A percentile compares a stretch with the other conserved stretches of the same genome.
These are phyloP conservation scores for Betula pendula DNA, from an alignment of 306 rosid species.

Conservation along the genomic window DNA sequence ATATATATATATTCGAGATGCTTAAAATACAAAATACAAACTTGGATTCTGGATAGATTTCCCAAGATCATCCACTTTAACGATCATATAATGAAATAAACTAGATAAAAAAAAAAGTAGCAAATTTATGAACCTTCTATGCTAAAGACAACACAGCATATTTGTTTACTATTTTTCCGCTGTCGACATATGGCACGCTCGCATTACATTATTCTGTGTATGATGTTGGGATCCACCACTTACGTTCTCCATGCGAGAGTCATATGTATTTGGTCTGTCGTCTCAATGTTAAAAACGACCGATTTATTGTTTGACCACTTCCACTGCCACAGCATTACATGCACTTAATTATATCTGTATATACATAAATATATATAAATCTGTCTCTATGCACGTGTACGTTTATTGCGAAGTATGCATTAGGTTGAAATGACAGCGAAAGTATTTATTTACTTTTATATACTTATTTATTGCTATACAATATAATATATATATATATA, in stretches of 20 bases:
- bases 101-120: background rate
- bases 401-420: no score
- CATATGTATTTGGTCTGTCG: background rate
- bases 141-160: background rate
- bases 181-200: background rate
- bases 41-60: conserved; percentile 29
- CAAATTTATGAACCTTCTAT: background rate
- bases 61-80: background rate
- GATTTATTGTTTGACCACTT: no score
- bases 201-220: background rate
- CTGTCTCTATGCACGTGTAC: background rate
- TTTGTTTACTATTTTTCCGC: background rate
- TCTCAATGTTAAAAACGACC: background rate
- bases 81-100: background rate
- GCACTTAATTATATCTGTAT: no score
- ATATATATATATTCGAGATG: conserved; percentile 34
- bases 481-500: no score
- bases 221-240: background rate
- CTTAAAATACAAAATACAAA: conserved; percentile 22
- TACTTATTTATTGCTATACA: no score
- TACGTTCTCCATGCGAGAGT: background rate
- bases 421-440: no score
- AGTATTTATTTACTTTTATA: no score
- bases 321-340: background rate
- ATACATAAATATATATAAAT: background rate